phyloP scores from a whole-genome alignment of 2,329 filamentous ascomycete genomes.

The Neonectria faginata region DNA sequence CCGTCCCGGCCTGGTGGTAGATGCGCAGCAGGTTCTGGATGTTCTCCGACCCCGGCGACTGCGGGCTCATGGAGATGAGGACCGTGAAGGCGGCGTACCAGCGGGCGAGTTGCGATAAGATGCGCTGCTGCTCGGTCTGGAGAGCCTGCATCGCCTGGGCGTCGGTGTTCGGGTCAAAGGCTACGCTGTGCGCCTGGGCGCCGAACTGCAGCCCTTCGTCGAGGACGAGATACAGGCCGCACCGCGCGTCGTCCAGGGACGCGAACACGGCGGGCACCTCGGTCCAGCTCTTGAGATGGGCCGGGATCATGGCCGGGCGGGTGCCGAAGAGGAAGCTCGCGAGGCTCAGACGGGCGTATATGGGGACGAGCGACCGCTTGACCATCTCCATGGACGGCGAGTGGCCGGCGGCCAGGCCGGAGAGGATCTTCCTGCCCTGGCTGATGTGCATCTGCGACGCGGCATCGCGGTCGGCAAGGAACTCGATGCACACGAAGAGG shows the following conservation, averaged over 20 bases:
- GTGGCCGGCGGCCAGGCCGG: conserved; percentile 45
- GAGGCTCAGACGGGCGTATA: conserved; percentile 58
- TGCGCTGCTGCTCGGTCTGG: conserved; percentile 48
- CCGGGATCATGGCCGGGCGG: conserved; percentile 52
- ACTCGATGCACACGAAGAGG: conserved; percentile 66
- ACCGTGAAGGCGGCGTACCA: conserved; percentile 50
- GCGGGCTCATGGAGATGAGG: conserved; percentile 41
- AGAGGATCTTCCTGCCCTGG: conserved; percentile 57
- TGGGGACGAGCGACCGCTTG: conserved; percentile 55
- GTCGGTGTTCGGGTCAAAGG: conserved; percentile 44
- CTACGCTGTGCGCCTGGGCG: conserved; percentile 40
- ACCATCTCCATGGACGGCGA: conserved; percentile 53
- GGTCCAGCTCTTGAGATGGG: conserved; percentile 47
- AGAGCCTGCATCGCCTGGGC: conserved; percentile 44
- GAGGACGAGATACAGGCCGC: conserved; percentile 52
- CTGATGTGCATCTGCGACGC: conserved; percentile 59
- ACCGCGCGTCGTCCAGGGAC: conserved; percentile 48
- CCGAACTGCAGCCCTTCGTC: conserved; percentile 56
- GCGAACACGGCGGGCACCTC: conserved; percentile 51
- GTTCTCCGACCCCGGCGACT: conserved; percentile 27
- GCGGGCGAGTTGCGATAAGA: conserved; percentile 46
- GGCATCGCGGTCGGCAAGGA: conserved; percentile 61
- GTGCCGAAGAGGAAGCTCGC: conserved; percentile 56
- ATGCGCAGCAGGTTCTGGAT: conserved; percentile 50
- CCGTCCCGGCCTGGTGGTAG: conserved; percentile 50